Evolutionary conservation across 257 asterid species (phyloP).

Genomic region (Fraxinus cuspidata): DNA sequence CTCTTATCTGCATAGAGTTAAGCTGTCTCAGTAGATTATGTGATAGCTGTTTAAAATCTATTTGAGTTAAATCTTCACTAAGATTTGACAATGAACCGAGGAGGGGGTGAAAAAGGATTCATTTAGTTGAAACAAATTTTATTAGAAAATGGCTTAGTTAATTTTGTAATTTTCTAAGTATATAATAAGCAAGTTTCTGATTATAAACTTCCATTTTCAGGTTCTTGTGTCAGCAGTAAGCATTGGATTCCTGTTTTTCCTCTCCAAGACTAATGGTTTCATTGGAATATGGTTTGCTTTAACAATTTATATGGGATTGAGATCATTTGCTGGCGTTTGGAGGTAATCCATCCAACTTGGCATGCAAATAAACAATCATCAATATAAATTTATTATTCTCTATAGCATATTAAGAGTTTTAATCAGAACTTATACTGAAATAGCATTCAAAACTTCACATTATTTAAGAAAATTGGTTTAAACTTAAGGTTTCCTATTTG

Average conservation of each 20-base stretch:
- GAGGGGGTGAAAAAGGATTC: not conserved
- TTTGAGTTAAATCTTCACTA: too few species aligned
- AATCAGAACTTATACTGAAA: too few species aligned
- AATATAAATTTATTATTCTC: too few species aligned
- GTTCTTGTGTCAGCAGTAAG: constrained; percentile 60
- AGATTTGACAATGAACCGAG: too few species aligned
- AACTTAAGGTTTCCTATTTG: not conserved
- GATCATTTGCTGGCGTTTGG: constrained; percentile 75
- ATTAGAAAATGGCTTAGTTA: not conserved
- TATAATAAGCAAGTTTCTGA: not conserved
- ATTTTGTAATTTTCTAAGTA: too few species aligned
- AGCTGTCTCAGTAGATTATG: not conserved
- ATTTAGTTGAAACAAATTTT: too few species aligned
- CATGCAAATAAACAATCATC: not conserved
- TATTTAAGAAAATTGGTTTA: not conserved
- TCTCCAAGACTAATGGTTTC: constrained; percentile 47
- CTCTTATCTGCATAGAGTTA: not conserved
- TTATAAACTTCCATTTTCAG: constrained; percentile 29
- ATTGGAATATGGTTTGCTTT: constrained; percentile 76
- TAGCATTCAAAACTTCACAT: not conserved
- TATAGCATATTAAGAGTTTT: too few species aligned
- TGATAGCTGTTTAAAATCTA: too few species aligned
- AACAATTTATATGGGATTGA: constrained; percentile 57
- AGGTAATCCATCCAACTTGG: constrained; percentile 37
- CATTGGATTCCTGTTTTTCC: constrained; percentile 51